phyloP scores from a whole-genome alignment of 129 eudicot species.

The Heracleum sosnowskyi region DNA sequence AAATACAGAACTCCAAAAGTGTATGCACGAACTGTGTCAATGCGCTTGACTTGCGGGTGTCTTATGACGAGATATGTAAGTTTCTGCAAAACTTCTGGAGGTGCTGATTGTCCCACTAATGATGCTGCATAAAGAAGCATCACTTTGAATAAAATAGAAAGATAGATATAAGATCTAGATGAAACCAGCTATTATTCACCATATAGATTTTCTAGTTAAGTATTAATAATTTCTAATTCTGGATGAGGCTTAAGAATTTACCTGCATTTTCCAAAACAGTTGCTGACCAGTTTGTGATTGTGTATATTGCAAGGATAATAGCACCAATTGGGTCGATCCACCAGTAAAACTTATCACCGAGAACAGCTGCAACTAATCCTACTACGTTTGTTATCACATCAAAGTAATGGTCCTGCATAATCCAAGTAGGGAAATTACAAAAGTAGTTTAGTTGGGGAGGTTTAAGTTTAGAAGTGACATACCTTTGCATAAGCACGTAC shows the following conservation, averaged over 20 bases:
- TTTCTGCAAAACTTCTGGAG: conserved; percentile 83
- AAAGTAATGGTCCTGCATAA: conserved; percentile 78
- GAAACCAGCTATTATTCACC: background rate
- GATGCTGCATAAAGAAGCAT: conserved; percentile 43
- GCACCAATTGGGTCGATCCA: conserved; percentile 95
- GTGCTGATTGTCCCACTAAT: conserved; percentile 87
- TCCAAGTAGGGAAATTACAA: background rate
- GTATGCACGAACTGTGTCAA: conserved; percentile 87
- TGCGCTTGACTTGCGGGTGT: conserved; percentile 79
- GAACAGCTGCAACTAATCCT: conserved; percentile 85
- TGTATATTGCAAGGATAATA: conserved; percentile 69
- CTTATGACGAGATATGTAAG: conserved; percentile 76
- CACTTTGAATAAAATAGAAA: background rate
- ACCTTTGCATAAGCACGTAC: conserved; percentile 98
- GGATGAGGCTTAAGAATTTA: conserved; percentile 10
- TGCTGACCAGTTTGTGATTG: conserved; percentile 81
- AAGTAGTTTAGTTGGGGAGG: background rate
- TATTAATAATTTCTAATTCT: background rate
- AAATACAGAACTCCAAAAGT: conserved; percentile 84
- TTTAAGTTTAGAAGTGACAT: background rate
- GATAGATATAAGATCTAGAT: background rate
- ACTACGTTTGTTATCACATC: conserved; percentile 87
- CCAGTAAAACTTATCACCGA: conserved; percentile 81
- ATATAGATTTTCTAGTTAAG: background rate
- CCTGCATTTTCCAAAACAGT: conserved; percentile 96